These are phyloP conservation scores for Chlorella sp. DNA, from an alignment of 139 green algal genomes.

Conservation along the genomic window DNA sequence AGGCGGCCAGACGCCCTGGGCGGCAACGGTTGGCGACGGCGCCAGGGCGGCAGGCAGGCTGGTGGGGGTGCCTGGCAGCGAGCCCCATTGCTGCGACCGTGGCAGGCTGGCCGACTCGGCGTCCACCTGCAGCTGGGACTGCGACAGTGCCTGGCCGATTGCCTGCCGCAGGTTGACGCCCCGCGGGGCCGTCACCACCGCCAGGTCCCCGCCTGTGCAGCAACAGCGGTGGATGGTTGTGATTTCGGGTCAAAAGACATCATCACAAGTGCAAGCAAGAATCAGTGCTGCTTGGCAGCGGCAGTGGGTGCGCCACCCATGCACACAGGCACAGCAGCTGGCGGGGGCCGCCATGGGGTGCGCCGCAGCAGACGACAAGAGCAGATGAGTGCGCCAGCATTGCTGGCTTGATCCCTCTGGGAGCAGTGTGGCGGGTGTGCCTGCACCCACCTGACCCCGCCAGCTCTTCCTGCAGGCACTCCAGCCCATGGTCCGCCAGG, in stretches of 20 bases:
- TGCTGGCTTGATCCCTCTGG: too few relatives aligned
- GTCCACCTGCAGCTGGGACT: constrained; percentile 16
- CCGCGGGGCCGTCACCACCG: not conserved
- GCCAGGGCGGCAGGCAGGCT: constrained; percentile 10
- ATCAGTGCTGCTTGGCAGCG: too few relatives aligned
- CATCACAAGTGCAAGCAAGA: too few relatives aligned
- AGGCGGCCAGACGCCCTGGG: not conserved
- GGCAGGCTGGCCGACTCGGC: not conserved
- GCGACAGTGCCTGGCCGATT: constrained; percentile 5
- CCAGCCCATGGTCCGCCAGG: constrained; percentile 13
- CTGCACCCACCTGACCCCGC: not conserved
- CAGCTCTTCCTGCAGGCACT: not conserved
- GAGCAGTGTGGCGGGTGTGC: too few relatives aligned
- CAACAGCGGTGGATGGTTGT: too few relatives aligned
- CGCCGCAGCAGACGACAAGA: too few relatives aligned
- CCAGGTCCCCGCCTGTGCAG: constrained; percentile 15
- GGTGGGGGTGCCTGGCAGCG: constrained; percentile 6
- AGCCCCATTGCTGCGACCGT: not conserved
- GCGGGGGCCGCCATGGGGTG: too few relatives aligned
- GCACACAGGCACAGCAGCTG: too few relatives aligned
- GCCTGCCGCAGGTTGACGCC: constrained; percentile 18
- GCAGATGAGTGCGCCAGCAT: too few relatives aligned
- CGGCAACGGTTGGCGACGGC: not conserved
- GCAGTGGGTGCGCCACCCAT: too few relatives aligned
- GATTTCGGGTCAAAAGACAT: too few relatives aligned